Evolutionary conservation across 176 grass and related monocot species (phyloP).

Genomic region (Carex myosuroides): DNA sequence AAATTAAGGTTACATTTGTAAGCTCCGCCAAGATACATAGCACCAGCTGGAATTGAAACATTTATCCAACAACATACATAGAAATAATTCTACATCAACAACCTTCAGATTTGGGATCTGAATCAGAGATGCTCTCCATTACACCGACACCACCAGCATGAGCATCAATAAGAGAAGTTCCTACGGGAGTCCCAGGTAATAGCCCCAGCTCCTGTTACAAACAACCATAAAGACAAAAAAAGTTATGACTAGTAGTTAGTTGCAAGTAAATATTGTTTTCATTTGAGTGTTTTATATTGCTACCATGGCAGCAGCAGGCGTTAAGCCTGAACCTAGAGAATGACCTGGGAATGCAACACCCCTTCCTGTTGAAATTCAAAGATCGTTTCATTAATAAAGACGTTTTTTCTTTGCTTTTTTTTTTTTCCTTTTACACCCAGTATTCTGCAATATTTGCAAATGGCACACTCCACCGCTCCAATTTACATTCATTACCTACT

Average conservation of each 20-base stretch:
- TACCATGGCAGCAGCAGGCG: conserved; percentile 75
- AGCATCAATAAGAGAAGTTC: conserved; percentile 95
- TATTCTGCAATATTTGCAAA: neutral
- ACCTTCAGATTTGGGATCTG: conserved; percentile 48
- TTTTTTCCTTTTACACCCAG: neutral
- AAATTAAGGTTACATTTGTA: neutral
- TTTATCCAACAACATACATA: neutral
- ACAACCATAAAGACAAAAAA: conserved; percentile 15
- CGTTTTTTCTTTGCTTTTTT: neutral
- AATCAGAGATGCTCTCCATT: conserved; percentile 62
- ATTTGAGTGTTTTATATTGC: conserved; percentile 29
- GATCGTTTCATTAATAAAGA: neutral
- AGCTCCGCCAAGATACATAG: neutral
- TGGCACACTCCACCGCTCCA: neutral
- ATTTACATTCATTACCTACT: neutral
- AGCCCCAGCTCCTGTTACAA: conserved; percentile 71
- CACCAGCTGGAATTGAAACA: neutral
- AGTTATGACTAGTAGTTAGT: neutral
- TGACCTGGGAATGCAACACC: conserved; percentile 97
- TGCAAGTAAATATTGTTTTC: conserved; percentile 14
- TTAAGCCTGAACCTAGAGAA: conserved; percentile 93
- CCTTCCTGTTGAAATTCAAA: conserved; percentile 48
- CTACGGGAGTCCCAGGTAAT: conserved; percentile 69
- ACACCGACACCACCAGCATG: conserved; percentile 94
- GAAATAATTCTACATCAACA: conserved; percentile 2